These are phyloP conservation scores for Artemisia tridentata DNA, from an alignment of 129 eudicot species.

Conservation along the genomic window DNA sequence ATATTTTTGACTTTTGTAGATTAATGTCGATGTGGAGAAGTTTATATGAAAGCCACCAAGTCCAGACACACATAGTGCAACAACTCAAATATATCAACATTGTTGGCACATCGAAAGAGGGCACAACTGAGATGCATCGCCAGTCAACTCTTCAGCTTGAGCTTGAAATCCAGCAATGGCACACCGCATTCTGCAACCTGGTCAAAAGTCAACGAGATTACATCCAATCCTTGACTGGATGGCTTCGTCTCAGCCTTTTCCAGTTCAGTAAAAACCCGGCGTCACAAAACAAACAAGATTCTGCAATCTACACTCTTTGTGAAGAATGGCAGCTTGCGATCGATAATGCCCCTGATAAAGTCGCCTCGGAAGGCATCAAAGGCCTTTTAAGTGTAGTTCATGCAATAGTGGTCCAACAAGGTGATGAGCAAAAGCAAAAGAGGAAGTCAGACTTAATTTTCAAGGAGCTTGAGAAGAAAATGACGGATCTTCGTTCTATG, in stretches of 20 bases:
- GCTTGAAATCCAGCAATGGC: conserved; percentile 93
- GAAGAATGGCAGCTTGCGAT: conserved; percentile 92
- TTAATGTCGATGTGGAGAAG: conserved; percentile 94
- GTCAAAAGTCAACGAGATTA: conserved; percentile 84
- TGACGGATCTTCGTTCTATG: conserved; percentile 54
- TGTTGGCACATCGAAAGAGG: conserved; percentile 42
- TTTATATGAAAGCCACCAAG: conserved; percentile 95
- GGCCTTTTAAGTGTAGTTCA: conserved; percentile 66
- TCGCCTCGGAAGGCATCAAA: conserved; percentile 90
- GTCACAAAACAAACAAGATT: conserved; percentile 53
- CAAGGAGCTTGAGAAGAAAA: conserved; percentile 74
- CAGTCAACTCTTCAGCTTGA: conserved; percentile 93
- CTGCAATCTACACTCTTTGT: conserved; percentile 76
- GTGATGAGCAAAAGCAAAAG: conserved; percentile 78
- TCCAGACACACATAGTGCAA: conserved; percentile 84
- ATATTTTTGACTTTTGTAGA: conserved; percentile 37
- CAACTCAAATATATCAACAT: conserved; percentile 76
- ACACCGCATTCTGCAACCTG: conserved; percentile 71
- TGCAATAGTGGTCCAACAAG: conserved; percentile 84
- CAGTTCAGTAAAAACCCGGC: conserved; percentile 57
- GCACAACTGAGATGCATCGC: conserved; percentile 80
- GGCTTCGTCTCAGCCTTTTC: conserved; percentile 98
- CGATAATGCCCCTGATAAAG: conserved; percentile 85
- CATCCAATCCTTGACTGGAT: conserved; percentile 79
- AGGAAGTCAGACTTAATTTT: conserved; percentile 59